A percentile compares a stretch with the other conserved stretches of the same genome.
These are phyloP conservation scores for Cadophora sp. DNA, from an alignment of 2,329 filamentous ascomycete genomes.

Conservation along the genomic window DNA sequence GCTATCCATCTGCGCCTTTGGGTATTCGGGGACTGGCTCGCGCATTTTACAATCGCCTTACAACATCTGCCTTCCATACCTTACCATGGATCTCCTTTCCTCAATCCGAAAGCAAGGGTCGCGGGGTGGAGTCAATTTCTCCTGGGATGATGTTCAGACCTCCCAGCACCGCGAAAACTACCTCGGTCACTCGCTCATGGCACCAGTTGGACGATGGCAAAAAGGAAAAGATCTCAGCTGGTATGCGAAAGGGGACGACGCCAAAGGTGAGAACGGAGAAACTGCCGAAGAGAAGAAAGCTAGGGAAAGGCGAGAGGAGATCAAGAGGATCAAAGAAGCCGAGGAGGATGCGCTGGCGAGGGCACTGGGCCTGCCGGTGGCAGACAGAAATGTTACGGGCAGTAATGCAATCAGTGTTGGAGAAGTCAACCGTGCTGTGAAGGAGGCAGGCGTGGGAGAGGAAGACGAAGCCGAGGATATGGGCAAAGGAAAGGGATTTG, in stretches of 20 bases:
- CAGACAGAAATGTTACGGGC: conserved; percentile 60
- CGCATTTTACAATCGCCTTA: too few relatives aligned
- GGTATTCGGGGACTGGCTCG: background rate
- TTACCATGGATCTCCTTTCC: conserved; percentile 86
- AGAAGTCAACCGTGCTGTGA: conserved; percentile 62
- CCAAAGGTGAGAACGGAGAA: conserved; percentile 59
- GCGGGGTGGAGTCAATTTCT: conserved; percentile 93
- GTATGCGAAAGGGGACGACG: conserved; percentile 65
- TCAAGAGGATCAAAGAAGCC: conserved; percentile 83
- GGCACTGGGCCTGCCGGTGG: conserved; percentile 80
- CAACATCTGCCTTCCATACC: background rate
- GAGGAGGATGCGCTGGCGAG: conserved; percentile 90
- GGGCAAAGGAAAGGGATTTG: conserved; percentile 42
- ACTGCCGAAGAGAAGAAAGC: conserved; percentile 64
- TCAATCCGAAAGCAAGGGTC: conserved; percentile 91
- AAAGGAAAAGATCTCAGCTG: conserved; percentile 67
- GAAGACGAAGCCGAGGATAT: conserved; percentile 46
- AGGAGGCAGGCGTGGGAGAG: conserved; percentile 51
- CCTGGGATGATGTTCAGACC: conserved; percentile 91
- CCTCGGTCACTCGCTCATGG: conserved; percentile 77
- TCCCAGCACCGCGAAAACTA: conserved; percentile 91
- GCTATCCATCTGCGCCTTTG: background rate
- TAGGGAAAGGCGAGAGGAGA: conserved; percentile 75
- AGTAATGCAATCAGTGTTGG: conserved; percentile 74
- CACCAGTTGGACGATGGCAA: conserved; percentile 77